Conservation (phyloP, 495 filamentous ascomycete genomes). For the Rusavskia elegans region DNA sequence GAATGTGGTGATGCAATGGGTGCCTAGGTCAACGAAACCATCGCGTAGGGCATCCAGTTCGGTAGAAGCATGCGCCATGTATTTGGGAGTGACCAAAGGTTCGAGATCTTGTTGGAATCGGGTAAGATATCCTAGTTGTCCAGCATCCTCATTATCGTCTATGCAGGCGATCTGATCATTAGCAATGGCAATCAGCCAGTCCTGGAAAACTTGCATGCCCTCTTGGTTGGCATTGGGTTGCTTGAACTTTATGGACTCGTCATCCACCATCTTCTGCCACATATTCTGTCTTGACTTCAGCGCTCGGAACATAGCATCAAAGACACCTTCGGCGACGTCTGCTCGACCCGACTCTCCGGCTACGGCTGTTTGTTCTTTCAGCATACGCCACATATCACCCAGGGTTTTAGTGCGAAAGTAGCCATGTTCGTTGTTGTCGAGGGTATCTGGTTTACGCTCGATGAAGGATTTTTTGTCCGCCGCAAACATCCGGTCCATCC, state of each 20-base stretch:
- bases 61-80: conserved; percentile 53
- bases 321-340: conserved; percentile 82
- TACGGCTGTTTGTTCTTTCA: conserved; percentile 74
- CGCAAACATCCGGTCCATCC: conserved; percentile 81
- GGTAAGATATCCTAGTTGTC: conserved; percentile 58
- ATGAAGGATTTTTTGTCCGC: conserved; percentile 67
- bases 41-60: conserved; percentile 64
- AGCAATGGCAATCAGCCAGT: conserved; percentile 91
- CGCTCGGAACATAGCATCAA: conserved; percentile 83
- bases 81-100: conserved; percentile 61
- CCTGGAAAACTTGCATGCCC: conserved; percentile 65
- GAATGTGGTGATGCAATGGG: conserved; percentile 76
- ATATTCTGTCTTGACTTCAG: conserved; percentile 62
- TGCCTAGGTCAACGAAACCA: conserved; percentile 85
- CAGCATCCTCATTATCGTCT: conserved; percentile 64
- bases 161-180: conserved; percentile 98
- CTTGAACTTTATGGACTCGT: conserved; percentile 31
- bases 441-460: conserved; percentile 56
- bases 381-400: conserved; percentile 93
- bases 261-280: conserved; percentile 77
- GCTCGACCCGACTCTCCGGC: conserved; percentile 64
- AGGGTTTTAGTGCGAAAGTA: conserved; percentile 80
- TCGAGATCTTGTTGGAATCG: conserved; percentile 68
- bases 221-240: conserved; percentile 39
- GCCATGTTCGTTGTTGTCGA: conserved; percentile 74